These are phyloP conservation scores for Ascoidea tarda DNA, from an alignment of 805 yeast species.

Conservation along the genomic window DNA sequence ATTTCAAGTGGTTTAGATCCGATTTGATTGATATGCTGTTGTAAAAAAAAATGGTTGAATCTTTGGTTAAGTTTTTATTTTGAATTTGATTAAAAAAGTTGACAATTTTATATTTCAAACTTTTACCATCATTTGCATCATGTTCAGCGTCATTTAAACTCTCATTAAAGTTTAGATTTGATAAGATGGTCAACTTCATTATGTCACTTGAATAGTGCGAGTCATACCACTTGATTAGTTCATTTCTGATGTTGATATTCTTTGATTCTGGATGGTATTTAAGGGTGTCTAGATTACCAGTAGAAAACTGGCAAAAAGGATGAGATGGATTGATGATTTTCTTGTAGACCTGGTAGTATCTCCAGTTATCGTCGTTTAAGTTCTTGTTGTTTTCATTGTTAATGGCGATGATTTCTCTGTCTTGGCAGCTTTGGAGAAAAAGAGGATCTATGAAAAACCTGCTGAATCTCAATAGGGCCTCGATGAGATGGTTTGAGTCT, in stretches of 20 bases:
- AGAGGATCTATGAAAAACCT: slow-evolving; percentile 86
- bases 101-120: slow-evolving; percentile 37
- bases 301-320: slow-evolving; percentile 77
- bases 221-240: slow-evolving; percentile 61
- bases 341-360: slow-evolving; percentile 73
- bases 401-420: slow-evolving; percentile 84
- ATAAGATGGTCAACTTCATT: slow-evolving; percentile 76
- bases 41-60: slow-evolving; percentile 31
- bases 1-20: slow-evolving; percentile 25
- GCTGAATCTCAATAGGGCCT: slow-evolving; percentile 84
- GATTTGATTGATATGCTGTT: slow-evolving; percentile 12
- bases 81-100: slow-evolving; percentile 33
- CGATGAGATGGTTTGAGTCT: slow-evolving; percentile 58
- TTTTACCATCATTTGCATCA: too few species aligned
- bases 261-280: slow-evolving; percentile 45
- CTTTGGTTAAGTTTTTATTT: slow-evolving; percentile 23
- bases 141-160: slow-evolving; percentile 45
- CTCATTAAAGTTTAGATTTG: slow-evolving; percentile 36
- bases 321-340: slow-evolving; percentile 56
- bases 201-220: slow-evolving; percentile 67
- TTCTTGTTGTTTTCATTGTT: slow-evolving; percentile 93
- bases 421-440: slow-evolving; percentile 49
- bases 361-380: slow-evolving; percentile 78
- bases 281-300: slow-evolving; percentile 72
- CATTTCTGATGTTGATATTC: slow-evolving; percentile 67